Percentiles rank a stretch among this genome's conserved stretches.
These are phyloP conservation scores for Diplogelasinospora grovesii DNA, from an alignment of 495 filamentous ascomycete genomes.

Conservation along the genomic window DNA sequence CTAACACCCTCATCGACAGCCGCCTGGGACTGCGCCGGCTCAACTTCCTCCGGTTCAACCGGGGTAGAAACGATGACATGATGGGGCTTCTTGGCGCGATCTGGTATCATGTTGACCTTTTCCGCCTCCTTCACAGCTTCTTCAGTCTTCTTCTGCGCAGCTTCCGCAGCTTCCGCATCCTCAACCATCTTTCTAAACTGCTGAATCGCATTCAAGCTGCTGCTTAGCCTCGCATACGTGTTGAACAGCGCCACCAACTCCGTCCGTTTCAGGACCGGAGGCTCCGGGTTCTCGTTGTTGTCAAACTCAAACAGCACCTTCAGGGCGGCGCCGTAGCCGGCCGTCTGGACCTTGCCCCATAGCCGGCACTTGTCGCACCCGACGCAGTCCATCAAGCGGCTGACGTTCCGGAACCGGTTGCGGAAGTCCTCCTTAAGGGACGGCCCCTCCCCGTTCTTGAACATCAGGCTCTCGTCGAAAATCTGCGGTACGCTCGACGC, in stretches of 20 bases:
- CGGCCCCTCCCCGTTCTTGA: conserved; percentile 63
- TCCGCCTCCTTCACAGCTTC: conserved; percentile 21
- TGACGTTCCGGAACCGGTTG: conserved; percentile 94
- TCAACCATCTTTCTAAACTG: conserved; percentile 68
- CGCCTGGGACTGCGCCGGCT: no score
- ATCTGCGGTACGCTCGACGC: conserved; percentile 63
- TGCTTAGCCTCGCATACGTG: conserved; percentile 79
- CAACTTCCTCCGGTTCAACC: conserved; percentile 7
- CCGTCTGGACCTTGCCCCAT: conserved; percentile 97
- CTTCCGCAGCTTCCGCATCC: conserved; percentile 43
- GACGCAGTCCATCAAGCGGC: conserved; percentile 95
- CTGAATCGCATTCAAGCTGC: conserved; percentile 66
- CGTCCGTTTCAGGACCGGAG: conserved; percentile 73
- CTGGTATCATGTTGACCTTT: conserved; percentile 25
- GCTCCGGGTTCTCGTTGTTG: conserved; percentile 59
- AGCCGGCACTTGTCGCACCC: conserved; percentile 97
- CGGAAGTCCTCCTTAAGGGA: conserved; percentile 93
- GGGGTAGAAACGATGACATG: conserved; percentile 31
- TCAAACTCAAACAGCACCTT: conserved; percentile 97
- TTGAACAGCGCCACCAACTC: conserved; percentile 93
- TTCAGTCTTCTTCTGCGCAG: conserved; percentile 29
- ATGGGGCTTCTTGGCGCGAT: conserved; percentile 38
- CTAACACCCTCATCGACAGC: conserved; percentile 28
- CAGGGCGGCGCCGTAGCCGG: conserved; percentile 87
- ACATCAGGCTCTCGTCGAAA: conserved; percentile 94